Percentiles rank a stretch among this genome's conserved stretches.
phyloP scores from a whole-genome alignment of 129 eudicot genomes.

The Flaveria trinervia region DNA sequence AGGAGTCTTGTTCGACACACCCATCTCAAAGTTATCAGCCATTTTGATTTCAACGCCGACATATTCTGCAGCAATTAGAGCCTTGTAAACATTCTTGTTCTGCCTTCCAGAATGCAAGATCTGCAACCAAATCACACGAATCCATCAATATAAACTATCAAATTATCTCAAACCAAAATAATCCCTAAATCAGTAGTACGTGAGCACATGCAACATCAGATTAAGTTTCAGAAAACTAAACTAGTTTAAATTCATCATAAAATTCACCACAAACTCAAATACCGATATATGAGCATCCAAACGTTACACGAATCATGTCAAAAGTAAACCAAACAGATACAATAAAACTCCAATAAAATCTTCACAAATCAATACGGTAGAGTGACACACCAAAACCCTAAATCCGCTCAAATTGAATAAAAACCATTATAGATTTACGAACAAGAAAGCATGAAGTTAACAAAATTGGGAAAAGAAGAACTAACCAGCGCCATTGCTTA shows the following conservation, averaged over 20 bases:
- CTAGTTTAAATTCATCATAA: neutral
- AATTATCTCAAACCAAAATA: neutral
- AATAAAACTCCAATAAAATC: neutral
- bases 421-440: neutral
- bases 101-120: slow-evolving; percentile 46
- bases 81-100: slow-evolving; percentile 74
- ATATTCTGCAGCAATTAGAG: slow-evolving; percentile 73
- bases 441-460: neutral
- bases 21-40: slow-evolving; percentile 65
- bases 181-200: too few relatives aligned
- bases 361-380: neutral
- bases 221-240: neutral
- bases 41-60: slow-evolving; percentile 65
- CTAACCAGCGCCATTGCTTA: slow-evolving; percentile 72
- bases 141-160: neutral
- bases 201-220: neutral
- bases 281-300: neutral
- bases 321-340: neutral
- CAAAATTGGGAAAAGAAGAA: slow-evolving; percentile 9
- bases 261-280: neutral
- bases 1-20: slow-evolving; percentile 75
- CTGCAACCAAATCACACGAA: slow-evolving; percentile 35
- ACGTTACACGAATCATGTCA: neutral
- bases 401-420: neutral
- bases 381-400: too few relatives aligned